A percentile compares a stretch with the other conserved stretches of the same genome.
These are phyloP conservation scores for Jackrogersella minutella DNA, from an alignment of 495 filamentous ascomycete genomes.

Conservation along the genomic window DNA sequence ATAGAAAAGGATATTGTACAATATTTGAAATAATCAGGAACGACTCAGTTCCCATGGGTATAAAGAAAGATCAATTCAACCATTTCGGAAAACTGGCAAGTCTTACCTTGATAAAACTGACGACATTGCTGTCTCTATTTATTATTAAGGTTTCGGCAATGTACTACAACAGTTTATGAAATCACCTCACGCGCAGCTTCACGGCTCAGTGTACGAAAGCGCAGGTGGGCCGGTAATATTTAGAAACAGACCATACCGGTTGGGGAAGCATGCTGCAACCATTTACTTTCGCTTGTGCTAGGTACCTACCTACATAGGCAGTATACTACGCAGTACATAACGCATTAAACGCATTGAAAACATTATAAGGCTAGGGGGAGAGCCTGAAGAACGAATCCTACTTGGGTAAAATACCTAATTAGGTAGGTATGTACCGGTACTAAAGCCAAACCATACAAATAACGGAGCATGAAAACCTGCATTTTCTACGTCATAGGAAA, in stretches of 20 bases:
- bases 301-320: conserved; percentile 18
- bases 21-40: conserved; percentile 16
- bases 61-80: conserved; percentile 17
- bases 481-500: conserved; percentile 33
- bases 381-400: not conserved
- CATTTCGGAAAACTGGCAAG: conserved; percentile 26
- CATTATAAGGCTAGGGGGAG: not conserved
- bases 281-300: conserved; percentile 8
- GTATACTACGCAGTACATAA: conserved; percentile 7
- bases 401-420: conserved; percentile 11
- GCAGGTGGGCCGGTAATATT: conserved; percentile 24
- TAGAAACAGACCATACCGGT: conserved; percentile 27
- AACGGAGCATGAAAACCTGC: not conserved
- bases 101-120: conserved; percentile 31
- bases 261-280: conserved; percentile 8
- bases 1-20: conserved; percentile 23
- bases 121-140: conserved; percentile 32
- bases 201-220: not conserved
- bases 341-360: conserved; percentile 7
- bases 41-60: conserved; percentile 15
- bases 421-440: conserved; percentile 7
- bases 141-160: conserved; percentile 31
- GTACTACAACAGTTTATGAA: conserved; percentile 10
- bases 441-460: not conserved
- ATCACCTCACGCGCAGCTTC: not conserved